Base-by-base conservation (phyloP, 345 rosid genomes). In the Hibiscus mutabilis region DNA sequence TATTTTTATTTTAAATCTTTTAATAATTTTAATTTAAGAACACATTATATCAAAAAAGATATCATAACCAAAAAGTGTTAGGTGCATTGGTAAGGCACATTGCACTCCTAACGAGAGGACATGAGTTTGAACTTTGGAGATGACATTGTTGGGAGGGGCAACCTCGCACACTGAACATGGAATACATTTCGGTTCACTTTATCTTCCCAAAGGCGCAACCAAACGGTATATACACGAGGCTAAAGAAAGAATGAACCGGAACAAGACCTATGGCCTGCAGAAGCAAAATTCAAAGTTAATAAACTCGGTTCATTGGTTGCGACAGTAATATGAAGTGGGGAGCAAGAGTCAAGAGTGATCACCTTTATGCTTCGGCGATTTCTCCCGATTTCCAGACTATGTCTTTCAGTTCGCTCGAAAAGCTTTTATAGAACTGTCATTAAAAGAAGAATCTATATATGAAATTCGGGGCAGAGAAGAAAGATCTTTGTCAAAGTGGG, bases 391-490 rank as follows among this genome's bases (percentile, higher is more conserved):
- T 86, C 96, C 96, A 93, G 74, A 93, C 97, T 31, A 91, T 79
- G 79, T 89, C 98, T 78, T 86, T 89, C 61, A 93, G 69, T 71
- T 92, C 97, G 14, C 86, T 82, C 2, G 96, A 86, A 78, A 89
- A 89, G 19, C 21, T 93, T 62, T 86, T 82, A 79, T 93, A 93
- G 80, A 93, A 93, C 98, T 93, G 93, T 78, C 69, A 83, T 21
- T 15, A 69, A 19, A 66, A 29, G 69, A 37, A 51, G 12, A 74
- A 49, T 51, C 21, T 60, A 44, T 2, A 40, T 8, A 15, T 10
- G 6, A 24, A 42, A 40, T 79, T 49, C n/a, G 25, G 56, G 56
- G 19, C 8, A 22, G 15, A 35, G 15, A 19, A 63, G 49, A 63
- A 63, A 19, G 27, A 37, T 63, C 15, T 14, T 3, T 4, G 29